These are phyloP conservation scores for Clavulina sp. DNA, from an alignment of 768 basidiomycete species.

Conservation along the genomic window DNA sequence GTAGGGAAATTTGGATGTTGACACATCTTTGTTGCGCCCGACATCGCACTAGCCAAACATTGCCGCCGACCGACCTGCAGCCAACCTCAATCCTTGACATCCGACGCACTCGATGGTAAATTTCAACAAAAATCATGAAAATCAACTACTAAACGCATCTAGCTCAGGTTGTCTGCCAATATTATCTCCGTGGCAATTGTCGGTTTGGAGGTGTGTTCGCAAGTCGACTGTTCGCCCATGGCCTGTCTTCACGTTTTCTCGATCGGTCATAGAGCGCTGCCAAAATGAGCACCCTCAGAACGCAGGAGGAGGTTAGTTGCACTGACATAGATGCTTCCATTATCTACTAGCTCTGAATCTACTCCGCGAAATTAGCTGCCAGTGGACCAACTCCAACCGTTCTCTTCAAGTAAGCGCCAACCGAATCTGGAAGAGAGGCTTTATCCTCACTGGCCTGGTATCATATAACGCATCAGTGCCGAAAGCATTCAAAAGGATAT, in stretches of 20 bases:
- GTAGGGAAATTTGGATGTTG: too few relatives aligned
- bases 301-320: background rate
- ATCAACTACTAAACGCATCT: too few relatives aligned
- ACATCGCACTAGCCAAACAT: too few relatives aligned
- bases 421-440: background rate
- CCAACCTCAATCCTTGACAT: too few relatives aligned
- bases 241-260: background rate
- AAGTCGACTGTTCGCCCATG: background rate
- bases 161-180: conserved; percentile 8
- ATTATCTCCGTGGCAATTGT: conserved; percentile 6
- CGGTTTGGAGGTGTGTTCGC: conserved; percentile 3
- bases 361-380: background rate
- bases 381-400: background rate
- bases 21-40: too few relatives aligned
- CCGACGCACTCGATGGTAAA: too few relatives aligned
- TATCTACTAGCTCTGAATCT: background rate
- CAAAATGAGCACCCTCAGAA: background rate
- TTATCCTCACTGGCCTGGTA: background rate
- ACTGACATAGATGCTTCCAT: background rate
- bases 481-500: conserved; percentile 52
- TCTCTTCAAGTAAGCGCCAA: conserved; percentile 1
- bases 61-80: too few relatives aligned
- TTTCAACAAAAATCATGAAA: too few relatives aligned
- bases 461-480: conserved; percentile 24
- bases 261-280: background rate